Evolutionary conservation across 176 grass and related monocot species (phyloP), one percentile per base, ranked within the genome.

Genomic region (Pontederia crassipes): DNA sequence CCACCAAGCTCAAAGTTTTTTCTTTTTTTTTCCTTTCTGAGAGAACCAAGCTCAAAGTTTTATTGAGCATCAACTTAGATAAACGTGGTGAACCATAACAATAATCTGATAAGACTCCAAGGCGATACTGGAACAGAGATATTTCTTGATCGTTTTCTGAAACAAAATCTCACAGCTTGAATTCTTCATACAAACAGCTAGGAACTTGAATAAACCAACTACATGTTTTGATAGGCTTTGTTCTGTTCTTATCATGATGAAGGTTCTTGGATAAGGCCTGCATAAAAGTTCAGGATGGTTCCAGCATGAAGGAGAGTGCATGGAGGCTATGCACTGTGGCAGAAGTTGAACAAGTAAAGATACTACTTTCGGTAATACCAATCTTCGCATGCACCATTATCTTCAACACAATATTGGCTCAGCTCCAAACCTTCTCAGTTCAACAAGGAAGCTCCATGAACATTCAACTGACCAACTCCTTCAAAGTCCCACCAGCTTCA

Each of bases 231-330:
- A 40, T 40, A 40, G 3, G 1, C 2, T 40, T 3, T 40, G 4
- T 40, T 40, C 20, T 40, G 32, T 4, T 40, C 6, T 8, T 56
- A 2, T 68, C 18, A 15, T 55, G n/a, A 24, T 46, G 9, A 55
- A 69, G 66, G 32, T 69, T 69, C 53, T 56, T 69, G 53, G 66
- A 69, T 28, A 69, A 69, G 17, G 66, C 66, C 32, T 69, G 66
- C 54, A 45, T 69, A 28, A 69, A 57, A 69, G 54, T 11, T 57
- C 29, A 69, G 46, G 29, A 69, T 57, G 66, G 51, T 17, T 47
- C 35, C 1, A 48, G 56, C 53, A 14, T 32, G 53, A 56, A 68
- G 66, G 66, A 69, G 66, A 57, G 66, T n/a, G 2, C 51, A 69
- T 69, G 66, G 66, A 26, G 53, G 32, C 29, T 69, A 2, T 69